These are phyloP conservation scores for Lanmaoa pseudosensibilis DNA, from an alignment of 768 basidiomycete species.

Conservation along the genomic window DNA sequence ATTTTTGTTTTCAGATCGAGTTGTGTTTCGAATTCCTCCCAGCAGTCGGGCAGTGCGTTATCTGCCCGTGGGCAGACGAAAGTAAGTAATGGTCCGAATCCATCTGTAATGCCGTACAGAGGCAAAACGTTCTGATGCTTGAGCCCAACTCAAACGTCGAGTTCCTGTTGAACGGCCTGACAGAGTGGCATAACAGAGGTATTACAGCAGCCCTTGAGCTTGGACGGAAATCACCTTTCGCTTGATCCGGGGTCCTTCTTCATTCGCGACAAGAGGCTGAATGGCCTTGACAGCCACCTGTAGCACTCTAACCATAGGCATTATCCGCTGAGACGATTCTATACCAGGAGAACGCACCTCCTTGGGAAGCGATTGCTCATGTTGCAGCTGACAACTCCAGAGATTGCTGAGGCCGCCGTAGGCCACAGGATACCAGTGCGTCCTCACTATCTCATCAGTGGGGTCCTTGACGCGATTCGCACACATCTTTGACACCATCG, in stretches of 20 bases:
- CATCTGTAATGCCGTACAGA: conserved; percentile 25
- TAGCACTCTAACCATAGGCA: neutral
- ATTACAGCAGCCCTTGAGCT: too few relatives aligned
- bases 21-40: conserved; percentile 18
- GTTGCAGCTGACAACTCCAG: conserved; percentile 22
- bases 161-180: too few relatives aligned
- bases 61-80: conserved; percentile 37
- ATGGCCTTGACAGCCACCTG: conserved; percentile 33
- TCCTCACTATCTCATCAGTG: conserved; percentile 18
- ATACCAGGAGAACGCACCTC: neutral
- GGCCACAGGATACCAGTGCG: conserved; percentile 22
- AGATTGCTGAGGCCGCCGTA: conserved; percentile 32
- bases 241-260: too few relatives aligned
- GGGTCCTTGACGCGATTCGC: conserved; percentile 1
- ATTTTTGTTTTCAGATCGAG: conserved; percentile 19
- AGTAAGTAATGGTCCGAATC: conserved; percentile 30
- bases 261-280: too few relatives aligned
- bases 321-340: neutral
- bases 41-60: conserved; percentile 30
- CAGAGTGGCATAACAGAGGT: too few relatives aligned
- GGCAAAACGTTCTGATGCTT: conserved; percentile 31
- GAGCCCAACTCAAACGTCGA: conserved; percentile 35
- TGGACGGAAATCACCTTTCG: too few relatives aligned
- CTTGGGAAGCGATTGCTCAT: neutral
- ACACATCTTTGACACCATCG: neutral